Base-by-base conservation (phyloP, 306 rosid genomes). In the Vigna trinervia region DNA sequence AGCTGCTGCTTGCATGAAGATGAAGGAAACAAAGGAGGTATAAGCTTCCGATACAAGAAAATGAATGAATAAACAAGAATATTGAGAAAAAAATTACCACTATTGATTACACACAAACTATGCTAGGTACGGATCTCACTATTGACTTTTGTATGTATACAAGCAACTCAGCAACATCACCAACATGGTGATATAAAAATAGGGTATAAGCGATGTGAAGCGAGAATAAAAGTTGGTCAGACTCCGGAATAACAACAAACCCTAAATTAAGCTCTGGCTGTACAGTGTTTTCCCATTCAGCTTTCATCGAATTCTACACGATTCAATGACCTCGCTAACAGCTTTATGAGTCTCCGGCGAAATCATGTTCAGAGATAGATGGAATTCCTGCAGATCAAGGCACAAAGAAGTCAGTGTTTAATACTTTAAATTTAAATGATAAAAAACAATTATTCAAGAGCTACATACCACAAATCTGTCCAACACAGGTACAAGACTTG, bases 381-480 rank as follows among this genome's bases (percentile, higher is more conserved):
- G 99, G 78, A 95, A 95, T 80, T 94, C 99, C 99, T 95, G 90
- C 54, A 80, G 30, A 83, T 14, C 28, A 47, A 74, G n/a, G 11
- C 64, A 48, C 8, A 71, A 15, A 15, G 46, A 19, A 34, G 10
- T 8, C 53, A 34, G 26, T 11, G 22, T 4, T 15, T 39, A 39
- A 59, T 9, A 68, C 8, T 39, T 38, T 7, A 38, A 38, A 39
- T 26, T 26, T 26, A 26, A 26, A 26, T 26, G 46, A 67, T 52
- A 22, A 17, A 41, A 52, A 46, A 46, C 20, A 17, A 68, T 6
- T 59, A 43, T 5, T 41, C 22, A 69, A 46, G 13, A 41, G 59
- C 51, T 62, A 74, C 92, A 65, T 92, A 96, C 99, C 98, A 92
- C 97, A 72, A 96, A 96, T 89, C 98, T 92, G 69, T 96, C 99